Percentiles rank a stretch among this genome's conserved stretches.
These are phyloP conservation scores for Melastoma malabathricum DNA, from an alignment of 345 rosid species.

Conservation along the genomic window DNA sequence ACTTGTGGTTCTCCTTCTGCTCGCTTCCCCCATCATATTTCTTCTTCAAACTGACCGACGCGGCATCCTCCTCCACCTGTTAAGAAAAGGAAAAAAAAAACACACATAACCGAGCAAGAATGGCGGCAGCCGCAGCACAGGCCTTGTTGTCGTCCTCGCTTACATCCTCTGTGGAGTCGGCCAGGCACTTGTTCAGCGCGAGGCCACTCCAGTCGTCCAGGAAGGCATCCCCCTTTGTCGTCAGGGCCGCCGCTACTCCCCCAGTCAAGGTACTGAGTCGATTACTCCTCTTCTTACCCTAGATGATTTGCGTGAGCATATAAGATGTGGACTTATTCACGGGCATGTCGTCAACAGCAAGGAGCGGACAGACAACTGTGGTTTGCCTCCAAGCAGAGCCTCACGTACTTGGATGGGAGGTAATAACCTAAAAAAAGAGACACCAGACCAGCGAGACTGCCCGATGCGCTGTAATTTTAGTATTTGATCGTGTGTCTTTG, in stretches of 20 bases:
- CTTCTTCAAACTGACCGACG: not conserved
- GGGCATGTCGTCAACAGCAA: constrained; percentile 34
- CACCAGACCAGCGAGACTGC: too few species aligned
- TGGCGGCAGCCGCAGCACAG: constrained; percentile 60
- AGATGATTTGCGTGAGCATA: not conserved
- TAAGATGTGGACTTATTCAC: not conserved
- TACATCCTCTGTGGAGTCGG: constrained; percentile 58
- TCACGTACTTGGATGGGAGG: constrained; percentile 96
- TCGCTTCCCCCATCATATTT: too few species aligned
- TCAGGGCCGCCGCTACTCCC: constrained; percentile 73
- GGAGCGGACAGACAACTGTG: constrained; percentile 79
- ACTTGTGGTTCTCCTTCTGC: too few species aligned
- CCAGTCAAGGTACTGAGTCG: constrained; percentile 66
- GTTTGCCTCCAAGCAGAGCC: constrained; percentile 93
- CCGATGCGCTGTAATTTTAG: too few species aligned
- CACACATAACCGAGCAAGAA: not conserved
- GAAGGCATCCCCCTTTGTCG: constrained; percentile 43
- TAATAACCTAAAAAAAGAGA: constrained; percentile 15
- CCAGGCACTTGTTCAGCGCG: constrained; percentile 53
- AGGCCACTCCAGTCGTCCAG: constrained; percentile 35
- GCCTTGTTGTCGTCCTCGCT: constrained; percentile 84
- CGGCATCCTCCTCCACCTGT: not conserved
- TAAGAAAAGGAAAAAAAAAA: not conserved
- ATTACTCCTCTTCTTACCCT: not conserved
- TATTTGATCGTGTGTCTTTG: too few species aligned